Evolutionary conservation across 257 asterid genomes (phyloP).

Genomic region (Lycium ferocissimum): DNA sequence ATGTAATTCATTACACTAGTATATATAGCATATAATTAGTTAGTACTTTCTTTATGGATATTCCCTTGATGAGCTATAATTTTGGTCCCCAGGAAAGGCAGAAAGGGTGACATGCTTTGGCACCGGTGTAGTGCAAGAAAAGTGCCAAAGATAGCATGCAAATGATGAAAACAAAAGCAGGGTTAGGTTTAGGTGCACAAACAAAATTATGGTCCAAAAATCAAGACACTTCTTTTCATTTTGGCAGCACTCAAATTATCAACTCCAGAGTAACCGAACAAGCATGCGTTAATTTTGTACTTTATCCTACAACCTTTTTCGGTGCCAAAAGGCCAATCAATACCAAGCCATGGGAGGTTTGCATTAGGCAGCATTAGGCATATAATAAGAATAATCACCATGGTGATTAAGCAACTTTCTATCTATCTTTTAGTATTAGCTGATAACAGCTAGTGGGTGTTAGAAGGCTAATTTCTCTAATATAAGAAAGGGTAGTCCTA

Average conservation of each 20-base stretch:
- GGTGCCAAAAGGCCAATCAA: constrained; percentile 4
- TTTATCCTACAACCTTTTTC: not conserved
- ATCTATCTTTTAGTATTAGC: not conserved
- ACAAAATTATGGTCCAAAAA: constrained; percentile 27
- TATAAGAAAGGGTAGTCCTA: too few species aligned
- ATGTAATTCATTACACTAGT: not conserved
- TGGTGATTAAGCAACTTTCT: not conserved
- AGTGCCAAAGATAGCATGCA: constrained; percentile 24
- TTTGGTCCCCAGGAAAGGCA: not conserved
- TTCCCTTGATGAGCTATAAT: not conserved
- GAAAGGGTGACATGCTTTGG: not conserved
- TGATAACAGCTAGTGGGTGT: not conserved
- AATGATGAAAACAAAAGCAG: constrained; percentile 13
- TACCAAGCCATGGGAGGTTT: not conserved
- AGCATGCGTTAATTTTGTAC: not conserved
- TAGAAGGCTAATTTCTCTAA: not conserved
- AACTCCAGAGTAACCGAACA: not conserved
- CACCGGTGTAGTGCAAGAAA: not conserved
- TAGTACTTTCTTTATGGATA: too few species aligned
- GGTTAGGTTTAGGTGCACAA: constrained; percentile 11
- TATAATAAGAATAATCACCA: not conserved
- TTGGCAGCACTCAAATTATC: constrained; percentile 24
- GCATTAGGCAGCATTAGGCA: constrained; percentile 1
- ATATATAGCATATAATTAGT: not conserved
- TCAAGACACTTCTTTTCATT: not conserved